Base-by-base conservation (phyloP, 2,329 filamentous ascomycete species). In the Grosmannia serpens region DNA sequence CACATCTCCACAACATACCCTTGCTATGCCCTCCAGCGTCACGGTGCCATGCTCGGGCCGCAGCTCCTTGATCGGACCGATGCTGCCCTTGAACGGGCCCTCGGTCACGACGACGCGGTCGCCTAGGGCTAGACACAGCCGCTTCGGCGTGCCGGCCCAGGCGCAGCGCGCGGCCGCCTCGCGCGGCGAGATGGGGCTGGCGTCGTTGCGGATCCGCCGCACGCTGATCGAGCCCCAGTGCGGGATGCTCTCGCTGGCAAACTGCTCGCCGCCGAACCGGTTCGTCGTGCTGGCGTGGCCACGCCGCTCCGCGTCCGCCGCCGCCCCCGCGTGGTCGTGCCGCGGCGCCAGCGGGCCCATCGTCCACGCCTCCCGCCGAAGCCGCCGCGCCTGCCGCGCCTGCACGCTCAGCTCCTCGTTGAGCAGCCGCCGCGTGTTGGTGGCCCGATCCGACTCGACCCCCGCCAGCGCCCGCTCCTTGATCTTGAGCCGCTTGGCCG, bases 21-120 rank as follows among this genome's bases (percentile, higher is more conserved):
- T 76, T 67, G 87, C 84, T 61, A 85, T 65, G 27, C 78, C 81
- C 62, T 83, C 77, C 50, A 91, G 73, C n/a, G 73, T 76, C 52
- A 89, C 75, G 62, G 79, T 78, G 61, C 83, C 85, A 52, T 72
- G 74, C 13, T 78, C 71, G 5, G 67, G 62, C 63, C 83, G 73
- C 52, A 95, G 75, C 1, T 75, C 70, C 60, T 70, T 71, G 51
- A 97, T 82, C n/a, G 75, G 74, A 55, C 89, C 88, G 71, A 99
- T 94, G 74, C 86, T 89, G 66, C 91, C 91, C 74, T 85, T 87
- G 67, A 94, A 88, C 41, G 79, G 80, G 10, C 92, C 91, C 61
- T 86, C 83, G 57, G 90, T 74, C 60, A 97, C 74, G 57, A 92
- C 88, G 35, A 96, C 91, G 60, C 94, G 82, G 72, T 97, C 94